These are phyloP conservation scores for Aureobasidium subglaciale DNA, from an alignment of 2,329 filamentous ascomycete genomes.

Conservation along the genomic window DNA sequence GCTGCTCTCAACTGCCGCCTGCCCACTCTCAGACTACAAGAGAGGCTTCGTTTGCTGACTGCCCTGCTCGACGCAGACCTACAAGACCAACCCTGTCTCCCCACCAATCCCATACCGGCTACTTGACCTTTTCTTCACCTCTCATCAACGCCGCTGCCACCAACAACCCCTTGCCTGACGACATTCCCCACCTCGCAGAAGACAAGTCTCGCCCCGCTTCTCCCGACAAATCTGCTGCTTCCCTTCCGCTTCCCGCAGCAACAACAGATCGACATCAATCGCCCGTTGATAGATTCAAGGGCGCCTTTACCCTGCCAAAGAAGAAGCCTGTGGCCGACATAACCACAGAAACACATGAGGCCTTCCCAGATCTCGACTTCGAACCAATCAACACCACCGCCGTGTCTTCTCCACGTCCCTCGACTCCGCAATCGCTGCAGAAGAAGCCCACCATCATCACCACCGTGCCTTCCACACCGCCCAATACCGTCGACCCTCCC, in stretches of 20 bases:
- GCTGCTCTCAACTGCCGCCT: not conserved
- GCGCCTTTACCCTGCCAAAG: constrained; percentile 54
- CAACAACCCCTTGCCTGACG: constrained; percentile 15
- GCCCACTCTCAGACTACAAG: not conserved
- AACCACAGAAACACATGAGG: constrained; percentile 8
- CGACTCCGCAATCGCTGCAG: constrained; percentile 21
- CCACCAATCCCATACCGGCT: constrained; percentile 43
- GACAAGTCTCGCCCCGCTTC: constrained; percentile 31
- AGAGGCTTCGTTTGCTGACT: not conserved
- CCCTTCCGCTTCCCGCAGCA: constrained; percentile 19
- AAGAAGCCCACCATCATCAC: constrained; percentile 30
- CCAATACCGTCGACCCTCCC: constrained; percentile 38
- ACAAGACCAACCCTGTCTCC: constrained; percentile 31
- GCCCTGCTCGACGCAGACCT: constrained; percentile 7
- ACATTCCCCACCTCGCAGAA: constrained; percentile 20
- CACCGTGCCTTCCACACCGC: constrained; percentile 35
- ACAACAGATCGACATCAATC: constrained; percentile 55
- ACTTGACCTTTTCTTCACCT: constrained; percentile 44
- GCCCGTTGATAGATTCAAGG: constrained; percentile 63
- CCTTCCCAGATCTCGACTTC: not conserved
- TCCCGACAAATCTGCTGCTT: constrained; percentile 16
- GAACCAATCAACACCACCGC: not conserved
- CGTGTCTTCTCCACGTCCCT: constrained; percentile 7
- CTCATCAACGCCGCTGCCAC: constrained; percentile 25
- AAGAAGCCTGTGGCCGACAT: constrained; percentile 35